Evolutionary conservation across 768 basidiomycete species (phyloP).

Genomic region (Cubamyces sp.): DNA sequence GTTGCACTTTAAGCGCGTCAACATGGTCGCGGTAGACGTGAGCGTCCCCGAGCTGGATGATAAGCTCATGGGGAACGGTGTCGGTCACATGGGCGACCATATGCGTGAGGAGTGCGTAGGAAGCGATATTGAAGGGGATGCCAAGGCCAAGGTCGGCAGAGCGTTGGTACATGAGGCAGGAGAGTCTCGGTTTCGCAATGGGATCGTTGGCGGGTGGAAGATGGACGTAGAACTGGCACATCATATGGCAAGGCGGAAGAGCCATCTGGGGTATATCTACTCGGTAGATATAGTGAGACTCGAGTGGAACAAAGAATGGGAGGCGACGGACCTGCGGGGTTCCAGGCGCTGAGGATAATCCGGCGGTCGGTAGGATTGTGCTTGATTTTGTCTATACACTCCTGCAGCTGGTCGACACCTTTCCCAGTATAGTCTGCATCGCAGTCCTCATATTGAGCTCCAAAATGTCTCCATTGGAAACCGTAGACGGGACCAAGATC

Average conservation of each 20-base stretch:
- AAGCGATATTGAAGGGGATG: constrained; percentile 99
- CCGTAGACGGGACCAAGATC: constrained; percentile 98
- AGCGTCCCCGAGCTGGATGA: constrained; percentile 96
- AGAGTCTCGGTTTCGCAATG: constrained; percentile 66
- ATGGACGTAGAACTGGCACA: constrained; percentile 98
- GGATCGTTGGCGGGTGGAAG: constrained; percentile 63
- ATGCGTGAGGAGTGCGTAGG: constrained; percentile 95
- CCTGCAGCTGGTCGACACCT: constrained; percentile 90
- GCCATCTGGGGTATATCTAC: constrained; percentile 94
- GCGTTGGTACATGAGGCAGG: constrained; percentile 97
- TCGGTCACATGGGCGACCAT: constrained; percentile 95
- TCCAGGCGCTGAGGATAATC: constrained; percentile 97
- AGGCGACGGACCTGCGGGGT: constrained; percentile 80
- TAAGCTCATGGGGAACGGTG: constrained; percentile 85
- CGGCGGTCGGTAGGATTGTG: constrained; percentile 91
- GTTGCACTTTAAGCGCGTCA: constrained; percentile 80
- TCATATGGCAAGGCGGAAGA: constrained; percentile 96
- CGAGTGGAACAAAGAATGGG: background rate
- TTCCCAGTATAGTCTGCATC: constrained; percentile 78
- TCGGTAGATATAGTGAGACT: background rate
- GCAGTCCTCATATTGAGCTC: constrained; percentile 77
- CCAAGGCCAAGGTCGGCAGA: constrained; percentile 97
- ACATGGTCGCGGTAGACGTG: constrained; percentile 96
- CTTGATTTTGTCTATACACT: constrained; percentile 91
- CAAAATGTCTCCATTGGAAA: constrained; percentile 97